Evolutionary conservation across 345 rosid species (phyloP).

Genomic region (Pugionium dolabratum): DNA sequence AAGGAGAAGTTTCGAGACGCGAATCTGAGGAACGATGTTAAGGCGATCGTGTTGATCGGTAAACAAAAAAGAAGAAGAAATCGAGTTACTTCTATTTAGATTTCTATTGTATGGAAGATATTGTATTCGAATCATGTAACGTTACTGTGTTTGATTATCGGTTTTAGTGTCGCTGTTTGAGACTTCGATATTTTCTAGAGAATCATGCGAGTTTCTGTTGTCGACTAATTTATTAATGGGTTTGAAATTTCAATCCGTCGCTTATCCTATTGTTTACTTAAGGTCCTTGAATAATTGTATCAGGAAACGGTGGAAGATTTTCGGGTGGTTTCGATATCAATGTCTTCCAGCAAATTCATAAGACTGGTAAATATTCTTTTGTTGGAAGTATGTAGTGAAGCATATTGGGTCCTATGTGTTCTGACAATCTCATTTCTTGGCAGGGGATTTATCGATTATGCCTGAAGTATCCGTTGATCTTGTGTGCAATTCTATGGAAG

Average conservation of each 20-base stretch:
- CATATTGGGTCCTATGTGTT: neutral
- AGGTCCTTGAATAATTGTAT: slow-evolving; percentile 22
- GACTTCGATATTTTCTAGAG: slow-evolving; percentile 1
- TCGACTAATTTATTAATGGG: neutral
- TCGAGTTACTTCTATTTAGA: neutral
- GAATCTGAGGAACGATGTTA: slow-evolving; percentile 66
- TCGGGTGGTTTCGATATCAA: neutral
- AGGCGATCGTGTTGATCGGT: slow-evolving; percentile 89
- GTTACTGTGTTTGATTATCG: neutral
- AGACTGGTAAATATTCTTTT: slow-evolving; percentile 17
- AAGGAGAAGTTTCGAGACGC: slow-evolving; percentile 76
- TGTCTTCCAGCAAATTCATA: neutral
- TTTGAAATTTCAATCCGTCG: slow-evolving; percentile 10
- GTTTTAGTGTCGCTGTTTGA: neutral
- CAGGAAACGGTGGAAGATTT: slow-evolving; percentile 79
- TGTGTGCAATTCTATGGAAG: slow-evolving; percentile 73
- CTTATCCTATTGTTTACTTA: slow-evolving; percentile 5
- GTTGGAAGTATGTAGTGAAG: neutral
- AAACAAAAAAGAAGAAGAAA: neutral
- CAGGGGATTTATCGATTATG: slow-evolving; percentile 72
- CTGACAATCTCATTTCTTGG: slow-evolving; percentile 28
- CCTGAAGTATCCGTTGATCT: slow-evolving; percentile 90
- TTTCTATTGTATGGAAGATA: neutral
- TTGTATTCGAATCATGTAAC: slow-evolving; percentile 7
- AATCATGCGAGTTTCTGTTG: neutral